Evolutionary conservation across 1,284 basidiomycete species (phyloP), one percentile per base, ranked within the genome.

Genomic region (Chondrostereum purpureum): DNA sequence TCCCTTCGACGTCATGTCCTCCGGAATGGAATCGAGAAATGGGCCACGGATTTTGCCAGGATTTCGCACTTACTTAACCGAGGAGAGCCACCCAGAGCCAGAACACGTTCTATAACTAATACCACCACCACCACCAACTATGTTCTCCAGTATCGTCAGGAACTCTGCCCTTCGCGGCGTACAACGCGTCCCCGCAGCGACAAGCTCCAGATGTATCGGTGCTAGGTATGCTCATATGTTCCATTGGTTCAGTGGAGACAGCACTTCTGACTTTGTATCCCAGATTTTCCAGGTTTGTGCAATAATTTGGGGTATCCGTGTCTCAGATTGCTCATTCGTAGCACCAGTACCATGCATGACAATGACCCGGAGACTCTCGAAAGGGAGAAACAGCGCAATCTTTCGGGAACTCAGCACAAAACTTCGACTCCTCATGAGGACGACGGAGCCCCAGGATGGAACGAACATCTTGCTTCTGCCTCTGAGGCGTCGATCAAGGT

Each of bases 401-500:
- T 81, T 36, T 60, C 62, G 24, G 65, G 66, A 11, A 58, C 62
- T 24, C 74, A 78, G 43, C 70, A 78, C 55, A 68, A 70, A 50
- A 74, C 70, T 1, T 74, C 75, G 1, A 69, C 75, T 2, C 70
- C 77, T 14, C 67, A 75, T 43, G 59, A 73, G 11, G 56, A 78
- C 48, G 27, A 31, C 27, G 27, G 27, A 8, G 81, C 83, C 1
- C 85, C 83, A 4, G 84, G 83, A 2, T 88, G 85, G 85, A 87
- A 87, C 55, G 80, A 88, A 55, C 56, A 63, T 27, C 75, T 88
- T 17, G 85, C 85, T 1, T 77, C 72, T 47, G 53, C 69, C 11
- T 84, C 84, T 1, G 86, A 88, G 62, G 85, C 85, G 6, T 61
- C 66, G 23, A 66, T 88, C 38, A 88, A 88, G 73, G 85, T 81